Base-by-base conservation (phyloP, 2,329 filamentous ascomycete species). In the Thelonectria discophora region DNA sequence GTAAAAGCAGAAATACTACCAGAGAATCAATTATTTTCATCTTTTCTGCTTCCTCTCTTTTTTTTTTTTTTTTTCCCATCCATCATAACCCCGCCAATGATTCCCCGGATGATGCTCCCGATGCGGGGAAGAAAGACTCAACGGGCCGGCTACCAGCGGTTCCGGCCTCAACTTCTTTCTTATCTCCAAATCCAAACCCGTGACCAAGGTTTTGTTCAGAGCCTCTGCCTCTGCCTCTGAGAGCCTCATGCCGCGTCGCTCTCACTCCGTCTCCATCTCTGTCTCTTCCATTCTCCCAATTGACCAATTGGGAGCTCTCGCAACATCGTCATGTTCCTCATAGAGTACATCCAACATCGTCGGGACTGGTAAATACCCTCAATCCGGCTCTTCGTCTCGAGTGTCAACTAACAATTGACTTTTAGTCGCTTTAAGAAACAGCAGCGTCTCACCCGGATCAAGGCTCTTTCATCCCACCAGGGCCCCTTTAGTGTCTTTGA, bases 361-460 rank as follows among this genome's bases (percentile, higher is more conserved):
- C 84, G 84, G 63, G 88, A 90, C 75, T 91, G 90, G 91, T 93
- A 49, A 55, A 69, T 66, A 21, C 13, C 6, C 20, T 43, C 18
- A n/a, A 13, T 47, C 17, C 58, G 47, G 42, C 9, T 17, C 5
- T 32, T 24, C 6, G 15, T 15, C 21, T 11, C 13, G 11, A n/a
- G n/a, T n/a, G 17, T 13, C 12, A 3, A 60, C 73, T 81, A 61
- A 81, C 69, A 65, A 27, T 7, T 20, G 17, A 24, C 7, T 7
- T 3, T 51, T 72, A 97, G 93, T 80, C 83, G 87, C 69, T 85
- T 87, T 76, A 97, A 97, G 81, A 91, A 95, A 79, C 78, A 87
- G 63, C 88, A 97, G 76, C 89, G 94, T 42, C 80, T 83, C 15
- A 79, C 84, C 51, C 88, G 91, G 54, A 91, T 97, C 68, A 82